These are phyloP conservation scores for Oryza meridionalis DNA, from an alignment of 176 grass and related monocot genomes.

Conservation along the genomic window DNA sequence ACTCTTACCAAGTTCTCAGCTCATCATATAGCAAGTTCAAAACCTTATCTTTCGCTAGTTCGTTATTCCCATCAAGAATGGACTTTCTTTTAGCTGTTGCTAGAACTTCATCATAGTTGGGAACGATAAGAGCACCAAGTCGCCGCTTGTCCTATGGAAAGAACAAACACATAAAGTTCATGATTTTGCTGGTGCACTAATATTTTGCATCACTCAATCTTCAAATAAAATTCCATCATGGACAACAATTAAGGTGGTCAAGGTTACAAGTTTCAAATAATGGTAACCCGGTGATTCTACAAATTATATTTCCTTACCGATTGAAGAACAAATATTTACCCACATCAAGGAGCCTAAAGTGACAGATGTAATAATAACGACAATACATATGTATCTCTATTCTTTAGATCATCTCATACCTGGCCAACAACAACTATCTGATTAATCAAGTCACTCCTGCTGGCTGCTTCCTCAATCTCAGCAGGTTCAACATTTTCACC, in stretches of 20 bases:
- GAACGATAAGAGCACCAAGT: conserved; percentile 83
- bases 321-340: neutral
- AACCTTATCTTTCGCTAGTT: conserved; percentile 50
- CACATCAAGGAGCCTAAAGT: conserved; percentile 2
- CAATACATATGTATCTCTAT: neutral
- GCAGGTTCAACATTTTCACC: conserved; percentile 97
- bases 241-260: neutral
- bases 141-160: conserved; percentile 73
- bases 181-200: neutral
- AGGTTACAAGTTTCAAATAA: conserved; percentile 7
- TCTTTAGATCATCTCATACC: conserved; percentile 41
- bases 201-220: neutral
- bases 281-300: neutral
- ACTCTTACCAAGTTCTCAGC: conserved; percentile 71
- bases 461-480: conserved; percentile 82
- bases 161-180: conserved; percentile 16
- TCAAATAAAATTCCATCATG: conserved; percentile 10
- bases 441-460: conserved; percentile 79
- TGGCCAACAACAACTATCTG: conserved; percentile 92
- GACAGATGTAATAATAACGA: neutral
- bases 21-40: conserved; percentile 69
- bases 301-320: conserved; percentile 7
- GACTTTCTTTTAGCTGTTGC: conserved; percentile 53
- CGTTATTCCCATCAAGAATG: conserved; percentile 43
- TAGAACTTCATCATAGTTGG: conserved; percentile 79